Base-by-base conservation (phyloP, 306 rosid genomes). In the Vigna unguiculata region DNA sequence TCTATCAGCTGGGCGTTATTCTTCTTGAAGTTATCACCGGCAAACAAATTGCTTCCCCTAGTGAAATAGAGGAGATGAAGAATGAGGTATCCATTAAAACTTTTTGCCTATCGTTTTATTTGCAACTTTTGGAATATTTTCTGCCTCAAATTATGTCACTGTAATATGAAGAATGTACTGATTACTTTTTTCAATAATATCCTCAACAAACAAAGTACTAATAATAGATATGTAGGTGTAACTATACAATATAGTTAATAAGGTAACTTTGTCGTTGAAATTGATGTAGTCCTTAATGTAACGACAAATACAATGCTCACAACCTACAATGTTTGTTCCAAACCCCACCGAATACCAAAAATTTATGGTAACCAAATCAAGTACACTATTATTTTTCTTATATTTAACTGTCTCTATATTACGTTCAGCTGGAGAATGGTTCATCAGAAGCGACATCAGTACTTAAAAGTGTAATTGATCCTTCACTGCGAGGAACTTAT, bases 11-110 rank as follows among this genome's bases (percentile, higher is more conserved):
- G 32, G 98, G 98, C 21, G 86, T 92, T 17, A 88, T 94, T 83
- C 86, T 94, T 63, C 93, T 94, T 25, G 88, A 94, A 88, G 78
- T 91, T 48, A 85, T 94, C 17, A 94, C 94, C 6, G 98, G 98
- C 2, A 90, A 81, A 83, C 87, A 67, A 76, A 65, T 80, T 70
- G 34, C 79, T 64, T 86, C 91, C 21, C 40, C 83, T 1, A 80
- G 81, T 63, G 97, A 94, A 76, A 43, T 86, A 77, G 87, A 87
- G 58, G 91, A 89, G 47, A 84, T 86, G 47, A 90, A 88, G 83
- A 86, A 81, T 53, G 87, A 87, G 96, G 98, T 91, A 93, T 28
- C 45, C 49, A 40, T 72, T 34, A 54, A 72, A 55, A 32, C 32
- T 59, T 24, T 58, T 25, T 19, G 59, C 5, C 14, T 20, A 32